Conservation (phyloP, 768 basidiomycete genomes). For the Rubroboletus satanas region DNA sequence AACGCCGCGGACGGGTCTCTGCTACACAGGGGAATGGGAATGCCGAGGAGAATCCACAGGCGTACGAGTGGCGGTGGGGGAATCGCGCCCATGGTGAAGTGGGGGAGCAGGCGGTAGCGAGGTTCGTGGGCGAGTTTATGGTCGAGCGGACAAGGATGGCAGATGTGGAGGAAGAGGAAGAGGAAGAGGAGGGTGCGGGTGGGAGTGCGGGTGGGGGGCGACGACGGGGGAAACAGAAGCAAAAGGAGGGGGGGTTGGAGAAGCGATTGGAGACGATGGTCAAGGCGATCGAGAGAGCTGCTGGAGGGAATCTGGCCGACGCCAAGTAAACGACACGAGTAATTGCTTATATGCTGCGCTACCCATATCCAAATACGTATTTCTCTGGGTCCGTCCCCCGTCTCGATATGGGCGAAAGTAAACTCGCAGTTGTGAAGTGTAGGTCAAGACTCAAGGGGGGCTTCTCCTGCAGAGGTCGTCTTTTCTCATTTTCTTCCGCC, state of each 20-base stretch:
- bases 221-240: conserved; percentile 16
- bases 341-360: too few species aligned
- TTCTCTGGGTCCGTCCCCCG: too few species aligned
- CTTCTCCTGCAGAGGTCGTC: too few species aligned
- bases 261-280: conserved; percentile 29
- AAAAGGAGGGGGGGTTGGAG: conserved; percentile 15
- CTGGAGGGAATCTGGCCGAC: conserved; percentile 53
- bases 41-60: conserved; percentile 13
- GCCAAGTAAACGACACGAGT: conserved; percentile 16
- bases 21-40: conserved; percentile 33
- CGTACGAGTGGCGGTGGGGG: conserved; percentile 86
- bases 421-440: too few species aligned
- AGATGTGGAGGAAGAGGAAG: conserved; percentile 19
- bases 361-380: too few species aligned
- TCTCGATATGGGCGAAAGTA: too few species aligned
- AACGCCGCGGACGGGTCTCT: conserved; percentile 55
- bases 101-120: conserved; percentile 69
- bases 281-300: conserved; percentile 31
- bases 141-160: conserved; percentile 16
- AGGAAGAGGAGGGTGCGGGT: background rate
- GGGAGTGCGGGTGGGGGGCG: background rate
- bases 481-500: too few species aligned
- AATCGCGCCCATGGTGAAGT: conserved; percentile 76
- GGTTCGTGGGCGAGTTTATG: conserved; percentile 83
- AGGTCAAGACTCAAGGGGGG: too few species aligned